Evolutionary conservation across 139 green algal species (phyloP).

Genomic region (Tetradesmus obliquus): DNA sequence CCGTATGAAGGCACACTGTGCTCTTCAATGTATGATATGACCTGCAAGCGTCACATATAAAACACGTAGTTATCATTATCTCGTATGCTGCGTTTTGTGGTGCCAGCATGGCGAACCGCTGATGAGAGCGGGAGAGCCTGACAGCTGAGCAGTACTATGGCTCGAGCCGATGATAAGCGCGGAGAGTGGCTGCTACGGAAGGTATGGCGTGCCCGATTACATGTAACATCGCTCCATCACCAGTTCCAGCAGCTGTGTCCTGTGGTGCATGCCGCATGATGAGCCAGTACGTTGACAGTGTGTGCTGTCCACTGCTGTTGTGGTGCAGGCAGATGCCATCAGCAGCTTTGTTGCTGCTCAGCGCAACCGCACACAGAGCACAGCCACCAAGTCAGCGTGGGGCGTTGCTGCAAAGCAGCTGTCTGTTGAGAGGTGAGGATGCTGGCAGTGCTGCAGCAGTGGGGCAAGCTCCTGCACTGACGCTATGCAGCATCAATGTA

Average conservation of each 20-base stretch:
- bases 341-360: slow-evolving; percentile 33
- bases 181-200: slow-evolving; percentile 25
- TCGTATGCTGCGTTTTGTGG: background rate
- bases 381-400: slow-evolving; percentile 27
- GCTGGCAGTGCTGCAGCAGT: background rate
- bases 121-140: background rate
- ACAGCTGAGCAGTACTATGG: background rate
- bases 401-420: slow-evolving; percentile 27
- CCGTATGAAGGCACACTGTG: no score
- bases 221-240: background rate
- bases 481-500: background rate
- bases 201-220: background rate
- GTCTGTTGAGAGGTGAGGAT: background rate
- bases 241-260: background rate
- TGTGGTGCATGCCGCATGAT: background rate
- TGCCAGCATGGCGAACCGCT: background rate
- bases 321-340: slow-evolving; percentile 34
- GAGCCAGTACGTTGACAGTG: background rate
- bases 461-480: no score
- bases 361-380: background rate
- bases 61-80: background rate
- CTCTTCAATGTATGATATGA: no score
- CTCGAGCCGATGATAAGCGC: background rate
- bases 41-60: no score
- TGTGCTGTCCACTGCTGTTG: background rate